Base-by-base conservation (phyloP, 192 early-diverging fungal species). In the Phlyctochytrium planicorne region DNA sequence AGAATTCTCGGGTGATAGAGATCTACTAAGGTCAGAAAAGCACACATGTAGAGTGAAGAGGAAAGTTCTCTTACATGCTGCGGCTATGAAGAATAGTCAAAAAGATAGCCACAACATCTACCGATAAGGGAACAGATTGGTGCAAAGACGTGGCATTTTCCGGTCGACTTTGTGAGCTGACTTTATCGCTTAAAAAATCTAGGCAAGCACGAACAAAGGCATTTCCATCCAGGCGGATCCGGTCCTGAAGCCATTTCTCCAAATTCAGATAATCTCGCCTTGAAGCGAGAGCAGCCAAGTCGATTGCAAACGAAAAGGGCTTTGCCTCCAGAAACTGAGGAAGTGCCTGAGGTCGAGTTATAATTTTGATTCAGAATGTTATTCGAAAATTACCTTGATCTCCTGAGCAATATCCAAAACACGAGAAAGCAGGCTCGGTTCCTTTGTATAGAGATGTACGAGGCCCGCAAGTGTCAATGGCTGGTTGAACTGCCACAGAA, bases 231-330 rank as follows among this genome's bases (percentile, higher is more conserved):
- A 86, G 79, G 3, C 68, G 57, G 12, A 93, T 81, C 30, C 88
- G 87, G 52, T 91, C 91, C 62, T 81, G 84, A 6, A 94, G 71
- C 91, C 91, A 94, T 71, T 92, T 93, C 66, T 93, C 93, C 0
- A 94, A 67, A 61, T 91, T 93, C 2, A 94, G 69, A 55, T 87
- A 90, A 63, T 93, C 90, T 29, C 90, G 75, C 3, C 91, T 80
- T 1, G 88, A 88, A 2, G 93, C 91, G 14, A 94, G 74, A 0
- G 90, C 84, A 30, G 91, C 91, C 23, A 94, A 67, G 59, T 93
- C 93, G 53, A 94, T 90, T 0, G 89, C 63, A 72, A 94, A 93
- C 1, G 73, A 68, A 59, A 81, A 87, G 1, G 85, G 84, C 56
- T 88, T 85, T 10, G 63, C 72, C 55, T 91, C 87, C 4, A 94